Evolutionary conservation across 2,329 filamentous ascomycete genomes (phyloP), one percentile per base, ranked within the genome.

Genomic region (Moelleriella libera): DNA sequence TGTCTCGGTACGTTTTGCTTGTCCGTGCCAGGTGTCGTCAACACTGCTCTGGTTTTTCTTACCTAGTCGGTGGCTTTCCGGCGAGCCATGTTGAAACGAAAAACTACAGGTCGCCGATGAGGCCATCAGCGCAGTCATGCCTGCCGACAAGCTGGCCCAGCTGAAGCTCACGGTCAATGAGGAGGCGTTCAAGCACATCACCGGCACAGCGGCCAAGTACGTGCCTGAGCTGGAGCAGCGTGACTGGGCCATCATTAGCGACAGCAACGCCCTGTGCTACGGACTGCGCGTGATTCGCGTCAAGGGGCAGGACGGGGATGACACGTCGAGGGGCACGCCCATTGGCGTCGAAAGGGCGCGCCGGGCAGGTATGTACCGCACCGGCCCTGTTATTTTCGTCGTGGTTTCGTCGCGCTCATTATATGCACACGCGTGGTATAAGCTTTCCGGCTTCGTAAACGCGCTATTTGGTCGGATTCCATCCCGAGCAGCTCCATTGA

Each of bases 261-360:
- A 49, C 5, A 49, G 47, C 40, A 49, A 49, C 28, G 37, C 47
- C 40, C 47, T 49, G 5, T 45, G 47, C 44, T 49, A 49, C 12
- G 47, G 47, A 30, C 32, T 49, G 30, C 44, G 47, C 31, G 41
- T 49, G 29, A 37, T 49, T 12, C 44, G 44, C 28, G 28, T 21
- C 21, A 41, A 34, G 44, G 37, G 7, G 8, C 34, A 39, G 34
- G 34, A 39, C 12, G 34, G 8, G 34, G 12, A 39, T 12, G 29
- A 49, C 7, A 31, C 30, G 12, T 11, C 44, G 12, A 8, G 34
- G 12, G 34, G 34, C 34, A 12, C 12, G 34, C 34, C 34, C 29
- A 41, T 49, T 21, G 47, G 44, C 6, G 11, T 49, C 40, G 47
- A 49, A 30, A 37, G 41, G 39, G 47, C 47, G n/a, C 47, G 47